Base-by-base conservation (phyloP, 2,329 filamentous ascomycete genomes). In the Paracorniculantispora psalliotae region DNA sequence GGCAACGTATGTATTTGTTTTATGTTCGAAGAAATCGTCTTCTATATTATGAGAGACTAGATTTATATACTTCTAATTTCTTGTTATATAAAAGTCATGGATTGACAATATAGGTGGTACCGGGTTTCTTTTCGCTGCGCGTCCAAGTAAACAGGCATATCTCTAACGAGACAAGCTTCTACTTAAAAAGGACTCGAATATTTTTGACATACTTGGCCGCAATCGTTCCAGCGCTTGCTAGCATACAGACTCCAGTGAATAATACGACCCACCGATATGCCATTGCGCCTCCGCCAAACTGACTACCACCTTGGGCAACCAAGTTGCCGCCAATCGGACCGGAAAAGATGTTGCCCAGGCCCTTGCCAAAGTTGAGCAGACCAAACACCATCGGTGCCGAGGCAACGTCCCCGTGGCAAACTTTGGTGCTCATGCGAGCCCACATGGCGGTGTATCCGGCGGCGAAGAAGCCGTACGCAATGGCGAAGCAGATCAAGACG, bases 381-480 rank as follows among this genome's bases (percentile, higher is more conserved):
- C 65, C 59, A 57, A 63, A 73, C 0, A 64, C 69, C 1, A 66
- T 63, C 10, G 68, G 56, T 3, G 66, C 62, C 9, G 67, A 63
- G 12, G 64, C 64, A 1, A 65, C 66, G n/a, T 71, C 69, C 43
- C 67, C 62, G 44, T 62, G 67, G 44, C 54, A 48, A 15, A 72
- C 65, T 0, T 67, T 67, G 1, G 60, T 67, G 9, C 68, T 67
- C 69, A 73, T 73, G 1, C 61, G 64, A 28, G 63, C 61, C 23
- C 64, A 62, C 59, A 65, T 53, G 4, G 63, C 63, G 3, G 50
- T 60, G 46, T 59, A 63, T n/a, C 51, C 59, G 28, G 51, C 56
- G n/a, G 35, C 57, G 43, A 61, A 61, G 44, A 84, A 83, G 4
- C 82, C 82, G 64, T 80, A 85, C 0, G 76, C 69, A 2, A 82